These are phyloP conservation scores for Aspergillus phoenicis DNA, from an alignment of 2,329 filamentous ascomycete species.

Conservation along the genomic window DNA sequence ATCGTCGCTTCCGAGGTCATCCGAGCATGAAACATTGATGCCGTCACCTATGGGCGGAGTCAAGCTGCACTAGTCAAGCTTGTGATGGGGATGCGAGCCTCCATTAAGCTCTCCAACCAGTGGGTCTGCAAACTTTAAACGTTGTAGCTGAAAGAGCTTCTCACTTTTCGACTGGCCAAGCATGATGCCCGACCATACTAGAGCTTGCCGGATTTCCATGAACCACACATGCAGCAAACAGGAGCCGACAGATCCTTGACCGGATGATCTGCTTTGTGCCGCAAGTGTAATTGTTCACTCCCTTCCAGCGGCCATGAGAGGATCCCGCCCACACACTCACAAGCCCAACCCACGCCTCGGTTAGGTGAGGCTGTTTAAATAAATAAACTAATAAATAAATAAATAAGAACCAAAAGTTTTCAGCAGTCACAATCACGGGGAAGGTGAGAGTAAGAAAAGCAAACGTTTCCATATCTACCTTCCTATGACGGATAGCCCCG, in stretches of 20 bases:
- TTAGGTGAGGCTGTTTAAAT: too few relatives aligned
- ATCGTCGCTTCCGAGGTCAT: conserved; percentile 17
- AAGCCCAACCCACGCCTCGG: too few relatives aligned
- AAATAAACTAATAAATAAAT: too few relatives aligned
- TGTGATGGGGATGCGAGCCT: background rate
- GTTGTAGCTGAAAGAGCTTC: background rate
- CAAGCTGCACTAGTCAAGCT: background rate
- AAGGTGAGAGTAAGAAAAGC: background rate
- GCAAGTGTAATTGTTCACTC: background rate
- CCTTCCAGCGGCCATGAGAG: background rate
- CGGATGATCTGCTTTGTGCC: background rate
- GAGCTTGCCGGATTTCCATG: background rate
- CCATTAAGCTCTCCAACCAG: conserved; percentile 1
- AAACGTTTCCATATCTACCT: background rate
- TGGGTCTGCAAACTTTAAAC: conserved; percentile 9
- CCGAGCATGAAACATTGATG: conserved; percentile 24
- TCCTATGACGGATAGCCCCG: background rate
- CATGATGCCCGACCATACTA: background rate
- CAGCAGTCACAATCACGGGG: background rate
- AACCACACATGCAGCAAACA: background rate
- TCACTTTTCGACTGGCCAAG: background rate
- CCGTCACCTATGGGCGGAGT: conserved; percentile 18
- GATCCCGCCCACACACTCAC: background rate
- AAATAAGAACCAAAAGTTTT: too few relatives aligned
- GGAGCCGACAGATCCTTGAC: background rate